Conservation (phyloP, 2,329 filamentous ascomycete species). For the Zymoseptoria ardabiliae region DNA sequence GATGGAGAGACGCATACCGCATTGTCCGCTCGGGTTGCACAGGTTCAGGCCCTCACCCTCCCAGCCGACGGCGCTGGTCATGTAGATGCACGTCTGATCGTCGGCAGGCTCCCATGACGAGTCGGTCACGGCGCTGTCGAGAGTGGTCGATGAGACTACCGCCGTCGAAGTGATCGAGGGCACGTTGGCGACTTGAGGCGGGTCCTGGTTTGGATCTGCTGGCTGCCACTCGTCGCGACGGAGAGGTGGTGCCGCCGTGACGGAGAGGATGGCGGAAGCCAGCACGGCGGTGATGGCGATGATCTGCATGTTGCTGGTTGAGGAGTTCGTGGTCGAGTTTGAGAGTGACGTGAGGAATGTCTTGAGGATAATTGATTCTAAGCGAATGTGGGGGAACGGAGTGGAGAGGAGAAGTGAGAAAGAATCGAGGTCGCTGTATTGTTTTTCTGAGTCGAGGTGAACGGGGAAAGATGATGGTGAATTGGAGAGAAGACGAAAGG, state of each 20-base stretch:
- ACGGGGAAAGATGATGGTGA: not conserved
- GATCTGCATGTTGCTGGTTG: not conserved
- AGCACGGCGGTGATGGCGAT: not conserved
- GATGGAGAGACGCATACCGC: conserved; percentile 1
- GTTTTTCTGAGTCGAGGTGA: not conserved
- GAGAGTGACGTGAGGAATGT: not conserved
- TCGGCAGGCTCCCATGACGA: not conserved
- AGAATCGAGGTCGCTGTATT: not conserved
- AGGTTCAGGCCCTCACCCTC: conserved; percentile 6
- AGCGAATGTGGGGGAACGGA: not conserved
- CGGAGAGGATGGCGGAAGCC: not conserved
- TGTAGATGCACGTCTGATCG: conserved; percentile 6
- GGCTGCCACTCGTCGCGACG: not conserved
- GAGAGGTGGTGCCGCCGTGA: not conserved
- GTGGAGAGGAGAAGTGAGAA: not conserved
- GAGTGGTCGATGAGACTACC: not conserved
- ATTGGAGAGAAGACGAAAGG: not conserved
- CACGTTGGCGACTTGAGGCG: not conserved
- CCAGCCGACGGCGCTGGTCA: conserved; percentile 8
- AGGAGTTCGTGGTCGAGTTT: not conserved
- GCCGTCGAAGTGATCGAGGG: not conserved
- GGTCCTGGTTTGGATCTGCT: not conserved
- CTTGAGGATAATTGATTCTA: not conserved
- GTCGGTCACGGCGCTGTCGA: not conserved
- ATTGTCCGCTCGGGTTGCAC: conserved; percentile 3